These are phyloP conservation scores for Pseudisothecium myosuroides DNA, from an alignment of 225 moss, liverwort and hornwort genomes.

Conservation along the genomic window DNA sequence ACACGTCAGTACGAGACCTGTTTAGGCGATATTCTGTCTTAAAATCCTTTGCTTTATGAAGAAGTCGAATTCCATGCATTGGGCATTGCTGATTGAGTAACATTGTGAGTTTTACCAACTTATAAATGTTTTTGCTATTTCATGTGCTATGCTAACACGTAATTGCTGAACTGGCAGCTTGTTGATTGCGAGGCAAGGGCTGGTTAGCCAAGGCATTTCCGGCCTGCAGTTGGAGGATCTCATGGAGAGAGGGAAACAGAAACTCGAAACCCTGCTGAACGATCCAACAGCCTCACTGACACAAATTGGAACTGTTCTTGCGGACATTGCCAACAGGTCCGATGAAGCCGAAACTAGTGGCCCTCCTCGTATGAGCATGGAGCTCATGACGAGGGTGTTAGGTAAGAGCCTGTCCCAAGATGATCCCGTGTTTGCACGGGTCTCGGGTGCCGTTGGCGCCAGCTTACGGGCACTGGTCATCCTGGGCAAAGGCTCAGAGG, in stretches of 20 bases:
- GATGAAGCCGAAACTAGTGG: slow-evolving; percentile 8
- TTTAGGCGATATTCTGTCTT: neutral
- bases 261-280: slow-evolving; percentile 60
- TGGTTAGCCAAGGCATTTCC: slow-evolving; percentile 55
- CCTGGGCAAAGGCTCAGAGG: slow-evolving; percentile 62
- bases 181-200: slow-evolving; percentile 86
- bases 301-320: slow-evolving; percentile 67
- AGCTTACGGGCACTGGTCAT: slow-evolving; percentile 70
- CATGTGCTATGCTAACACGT: neutral
- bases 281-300: slow-evolving; percentile 53
- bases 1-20: neutral
- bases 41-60: neutral
- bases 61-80: neutral
- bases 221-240: slow-evolving; percentile 55
- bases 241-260: slow-evolving; percentile 58
- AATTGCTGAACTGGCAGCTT: slow-evolving; percentile 28
- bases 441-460: slow-evolving; percentile 67
- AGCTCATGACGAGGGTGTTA: slow-evolving; percentile 78
- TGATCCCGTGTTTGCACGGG: slow-evolving; percentile 77
- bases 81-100: neutral
- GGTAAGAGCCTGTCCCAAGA: slow-evolving; percentile 72
- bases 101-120: neutral
- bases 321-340: slow-evolving; percentile 56
- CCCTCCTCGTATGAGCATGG: slow-evolving; percentile 29
- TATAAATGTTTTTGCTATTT: neutral